Conservation (phyloP, 1,284 basidiomycete species). For the Coniophora puteana region DNA sequence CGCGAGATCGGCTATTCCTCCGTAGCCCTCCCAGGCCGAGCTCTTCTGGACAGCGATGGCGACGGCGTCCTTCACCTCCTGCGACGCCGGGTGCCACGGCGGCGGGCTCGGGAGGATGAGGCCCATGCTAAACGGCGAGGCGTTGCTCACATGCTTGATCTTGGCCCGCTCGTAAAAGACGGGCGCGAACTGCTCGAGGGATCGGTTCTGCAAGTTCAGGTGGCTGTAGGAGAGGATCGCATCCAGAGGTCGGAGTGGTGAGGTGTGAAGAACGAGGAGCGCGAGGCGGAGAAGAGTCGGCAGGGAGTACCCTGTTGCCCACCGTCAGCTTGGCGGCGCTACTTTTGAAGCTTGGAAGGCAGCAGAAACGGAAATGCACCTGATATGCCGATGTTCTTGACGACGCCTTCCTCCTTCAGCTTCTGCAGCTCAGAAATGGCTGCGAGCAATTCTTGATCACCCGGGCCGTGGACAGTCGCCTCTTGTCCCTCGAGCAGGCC, state of each 20-base stretch:
- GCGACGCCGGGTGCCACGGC: conserved; percentile 84
- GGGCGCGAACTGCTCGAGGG: conserved; percentile 59
- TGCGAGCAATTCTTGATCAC: conserved; percentile 77
- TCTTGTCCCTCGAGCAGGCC: conserved; percentile 61
- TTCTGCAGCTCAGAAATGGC: conserved; percentile 72
- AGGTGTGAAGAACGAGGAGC: conserved; percentile 64
- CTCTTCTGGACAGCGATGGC: conserved; percentile 6
- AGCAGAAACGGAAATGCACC: conserved; percentile 45
- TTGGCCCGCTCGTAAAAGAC: conserved; percentile 62
- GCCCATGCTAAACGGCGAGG: conserved; percentile 92
- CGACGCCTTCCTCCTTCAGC: conserved; percentile 75
- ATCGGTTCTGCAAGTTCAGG: conserved; percentile 77
- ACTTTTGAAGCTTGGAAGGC: not conserved
- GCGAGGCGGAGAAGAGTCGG: conserved; percentile 84
- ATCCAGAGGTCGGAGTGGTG: conserved; percentile 71
- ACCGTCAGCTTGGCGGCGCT: not conserved
- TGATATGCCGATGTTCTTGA: conserved; percentile 84
- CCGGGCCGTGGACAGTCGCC: conserved; percentile 62
- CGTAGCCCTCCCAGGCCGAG: conserved; percentile 25
- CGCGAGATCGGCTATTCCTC: conserved; percentile 67
- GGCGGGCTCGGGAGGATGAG: conserved; percentile 73
- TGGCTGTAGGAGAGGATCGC: conserved; percentile 86
- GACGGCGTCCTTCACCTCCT: conserved; percentile 44
- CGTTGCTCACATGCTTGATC: conserved; percentile 72
- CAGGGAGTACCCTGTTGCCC: conserved; percentile 74